Evolutionary conservation across 179 eudicot species (phyloP), one percentile per base, ranked within the genome.

Genomic region (Actinidia polygama): DNA sequence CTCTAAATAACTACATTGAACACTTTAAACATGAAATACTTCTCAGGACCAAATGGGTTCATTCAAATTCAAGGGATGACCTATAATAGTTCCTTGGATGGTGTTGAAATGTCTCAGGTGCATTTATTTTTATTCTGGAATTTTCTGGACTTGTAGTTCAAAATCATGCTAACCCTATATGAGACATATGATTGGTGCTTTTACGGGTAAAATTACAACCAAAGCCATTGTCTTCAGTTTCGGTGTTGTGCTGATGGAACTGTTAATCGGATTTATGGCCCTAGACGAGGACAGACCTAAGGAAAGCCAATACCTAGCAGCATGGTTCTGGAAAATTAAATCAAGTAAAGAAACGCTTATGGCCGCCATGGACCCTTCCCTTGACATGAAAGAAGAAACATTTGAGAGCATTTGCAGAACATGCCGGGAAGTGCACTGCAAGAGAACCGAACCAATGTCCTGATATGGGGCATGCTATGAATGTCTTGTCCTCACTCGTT

Each of bases 381-480:
- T 96, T 7, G 93, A 93, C 16, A 82, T 80, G 47, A 95, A 89
- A 68, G 91, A 89, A 26, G 98, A 95, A 79, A 86, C 87, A 55
- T 49, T 77, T 0, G 93, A 95, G 47, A 94, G 91, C 90, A 87
- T 95, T 50, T 7, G 92, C 98, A 5, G 99, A 95, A 68, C 89
- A 93, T 50, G 99, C 98, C 0, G 97, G 99, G 15, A 98, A 96
- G 83, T 96, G 99, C 89, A 96, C 99, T 0, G 95, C 97, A 1
- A 85, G 98, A 73, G 98, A 95, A 86, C 94, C 99, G 19, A 89
- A 78, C 53, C 99, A 93, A 78, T 87, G 99, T 3, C 99, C 99
- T 0, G 98, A 96, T n/a, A 96, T 96, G 97, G 97, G 99, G 3
- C 96, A 96, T 53, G 97, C 91, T 3, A 98, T 96, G 67, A 95